Base-by-base conservation (phyloP, 83 land plant genomes). In the Picea mariana region DNA sequence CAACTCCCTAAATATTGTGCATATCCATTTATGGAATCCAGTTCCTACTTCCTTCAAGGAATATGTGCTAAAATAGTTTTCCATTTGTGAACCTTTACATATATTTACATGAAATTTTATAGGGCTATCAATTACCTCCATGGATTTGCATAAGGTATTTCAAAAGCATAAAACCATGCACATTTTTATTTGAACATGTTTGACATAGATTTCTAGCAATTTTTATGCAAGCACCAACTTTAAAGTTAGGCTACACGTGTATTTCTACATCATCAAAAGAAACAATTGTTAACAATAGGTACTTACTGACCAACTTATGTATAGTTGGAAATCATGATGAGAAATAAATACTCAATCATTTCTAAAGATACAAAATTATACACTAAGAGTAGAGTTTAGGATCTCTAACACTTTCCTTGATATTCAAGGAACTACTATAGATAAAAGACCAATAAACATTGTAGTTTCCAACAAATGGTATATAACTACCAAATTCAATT, bases 141-240 rank as follows among this genome's bases (percentile, higher is more conserved):
- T 85, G 31, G 86, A 87, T 76, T 38, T 81, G 26, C 85, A 82
- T 67, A 93, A 61, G 94, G 89, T 23, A 21, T 61, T 67, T 88
- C 42, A 83, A 92, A 17, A 85, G 82, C 3, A 93, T 73, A 55
- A 95, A 92, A 81, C 92, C 98, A 21, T 82, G 71, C 15, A 80
- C 89, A 65, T 84, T 87, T 58, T 79, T 84, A 31, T 73, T 73
- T 42, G n/a, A 73, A 44, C 49, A 73, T 23, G 26, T n/a, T 9
- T 20, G n/a, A 3, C 9, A 38, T 0, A 27, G 49, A 72, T 40
- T 42, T 72, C 34, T 20, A 9, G n/a, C n/a, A 42, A n/a, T 20
- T 72, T 72, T 40, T 17, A 38, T 72, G 76, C 44, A 68, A 67
- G 58, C 15, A 52, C 27, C 34, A 67, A 71, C 75, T 38, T 71